phyloP scores from a whole-genome alignment of 495 filamentous ascomycete species.

The Elasticomyces elasticus region DNA sequence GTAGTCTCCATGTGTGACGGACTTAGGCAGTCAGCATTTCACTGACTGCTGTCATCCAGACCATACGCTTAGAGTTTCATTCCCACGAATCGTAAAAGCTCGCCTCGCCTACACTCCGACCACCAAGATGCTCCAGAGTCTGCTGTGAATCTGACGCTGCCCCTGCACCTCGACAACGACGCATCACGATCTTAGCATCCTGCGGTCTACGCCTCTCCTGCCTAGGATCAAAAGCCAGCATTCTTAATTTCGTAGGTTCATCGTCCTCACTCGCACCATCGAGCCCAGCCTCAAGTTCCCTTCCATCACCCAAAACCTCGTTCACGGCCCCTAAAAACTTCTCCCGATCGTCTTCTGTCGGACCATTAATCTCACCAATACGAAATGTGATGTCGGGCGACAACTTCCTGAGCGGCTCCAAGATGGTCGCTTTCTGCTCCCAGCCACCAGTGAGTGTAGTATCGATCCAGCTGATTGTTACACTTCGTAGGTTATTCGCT shows the following conservation, averaged over 20 bases:
- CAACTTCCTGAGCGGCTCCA: constrained; percentile 11
- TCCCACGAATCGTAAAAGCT: no score
- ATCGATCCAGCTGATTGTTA: constrained; percentile 22
- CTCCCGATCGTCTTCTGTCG: constrained; percentile 11
- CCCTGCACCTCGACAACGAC: no score
- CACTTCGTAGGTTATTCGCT: constrained; percentile 6
- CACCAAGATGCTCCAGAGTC: no score
- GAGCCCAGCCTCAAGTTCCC: background rate
- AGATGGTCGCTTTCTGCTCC: constrained; percentile 11
- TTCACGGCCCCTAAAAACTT: constrained; percentile 12
- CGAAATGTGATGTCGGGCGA: constrained; percentile 4
- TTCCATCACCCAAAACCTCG: constrained; percentile 5
- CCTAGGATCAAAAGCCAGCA: constrained; percentile 16
- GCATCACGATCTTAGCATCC: background rate
- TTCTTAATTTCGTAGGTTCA: constrained; percentile 4
- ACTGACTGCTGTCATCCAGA: no score
- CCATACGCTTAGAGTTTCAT: no score
- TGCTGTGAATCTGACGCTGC: no score
- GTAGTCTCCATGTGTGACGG: no score
- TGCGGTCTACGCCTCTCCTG: constrained; percentile 2
- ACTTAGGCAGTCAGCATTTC: no score
- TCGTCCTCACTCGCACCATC: background rate
- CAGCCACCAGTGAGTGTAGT: constrained; percentile 14
- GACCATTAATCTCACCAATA: constrained; percentile 17
- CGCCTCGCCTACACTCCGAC: no score